Percentiles rank a stretch among this genome's conserved stretches.
Evolutionary conservation across 805 yeast species (phyloP).

Genomic region (Candida tibetensis): DNA sequence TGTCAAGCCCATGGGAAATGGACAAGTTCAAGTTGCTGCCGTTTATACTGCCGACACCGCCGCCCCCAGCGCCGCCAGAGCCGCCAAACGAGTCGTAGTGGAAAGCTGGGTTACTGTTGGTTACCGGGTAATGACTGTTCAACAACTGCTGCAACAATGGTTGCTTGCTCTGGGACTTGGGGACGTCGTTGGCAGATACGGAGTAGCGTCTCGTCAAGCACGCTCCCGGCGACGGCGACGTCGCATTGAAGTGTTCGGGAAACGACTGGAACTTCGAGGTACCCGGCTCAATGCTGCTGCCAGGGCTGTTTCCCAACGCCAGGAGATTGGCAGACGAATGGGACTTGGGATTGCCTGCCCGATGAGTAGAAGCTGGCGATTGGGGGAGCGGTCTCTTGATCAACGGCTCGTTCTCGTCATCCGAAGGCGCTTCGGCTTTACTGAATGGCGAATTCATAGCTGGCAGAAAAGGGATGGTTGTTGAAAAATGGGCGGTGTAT

Average conservation of each 20-base stretch:
- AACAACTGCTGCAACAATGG: conserved; percentile 31
- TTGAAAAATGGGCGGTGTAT: too few species aligned
- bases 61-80: conserved; percentile 3
- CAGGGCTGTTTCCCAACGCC: background rate
- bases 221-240: background rate
- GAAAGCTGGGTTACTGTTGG: conserved; percentile 24
- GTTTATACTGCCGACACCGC: conserved; percentile 1
- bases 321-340: background rate
- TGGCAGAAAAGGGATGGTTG: too few species aligned
- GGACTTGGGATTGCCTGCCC: background rate
- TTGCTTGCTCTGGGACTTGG: background rate
- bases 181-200: conserved; percentile 6
- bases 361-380: background rate
- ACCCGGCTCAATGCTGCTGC: background rate
- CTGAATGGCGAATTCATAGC: background rate
- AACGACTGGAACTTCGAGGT: background rate
- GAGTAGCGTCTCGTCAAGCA: conserved; percentile 7
- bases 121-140: conserved; percentile 27
- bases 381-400: background rate
- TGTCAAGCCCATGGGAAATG: conserved; percentile 7
- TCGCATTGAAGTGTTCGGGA: background rate
- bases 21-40: conserved; percentile 4
- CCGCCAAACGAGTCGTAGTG: conserved; percentile 6
- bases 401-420: background rate
- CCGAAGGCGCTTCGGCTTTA: background rate